These are phyloP conservation scores for Claviceps paspali DNA, from an alignment of 2,329 filamentous ascomycete genomes.

Conservation along the genomic window DNA sequence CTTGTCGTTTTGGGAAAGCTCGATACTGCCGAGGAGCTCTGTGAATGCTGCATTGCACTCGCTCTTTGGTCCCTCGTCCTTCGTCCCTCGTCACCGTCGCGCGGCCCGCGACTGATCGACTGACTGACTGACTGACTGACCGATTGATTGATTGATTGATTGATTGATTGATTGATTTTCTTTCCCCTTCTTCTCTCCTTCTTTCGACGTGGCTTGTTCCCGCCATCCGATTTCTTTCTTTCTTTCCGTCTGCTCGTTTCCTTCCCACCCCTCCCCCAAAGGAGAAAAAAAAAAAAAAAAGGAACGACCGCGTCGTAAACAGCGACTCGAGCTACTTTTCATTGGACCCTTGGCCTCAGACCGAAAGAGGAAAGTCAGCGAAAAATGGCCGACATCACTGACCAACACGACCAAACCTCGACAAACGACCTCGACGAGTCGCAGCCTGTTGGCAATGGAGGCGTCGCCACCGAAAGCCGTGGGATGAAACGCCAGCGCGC, in stretches of 20 bases:
- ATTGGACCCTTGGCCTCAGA: neutral
- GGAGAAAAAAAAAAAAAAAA: no score
- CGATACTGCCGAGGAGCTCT: constrained; percentile 1
- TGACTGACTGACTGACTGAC: no score
- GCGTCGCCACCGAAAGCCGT: constrained; percentile 51
- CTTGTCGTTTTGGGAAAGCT: constrained; percentile 14
- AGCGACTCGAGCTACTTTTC: constrained; percentile 2
- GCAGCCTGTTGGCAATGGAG: constrained; percentile 61
- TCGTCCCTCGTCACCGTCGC: neutral
- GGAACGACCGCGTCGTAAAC: constrained; percentile 3
- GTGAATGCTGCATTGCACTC: neutral
- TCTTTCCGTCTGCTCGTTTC: neutral
- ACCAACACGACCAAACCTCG: constrained; percentile 62
- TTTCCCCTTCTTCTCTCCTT: no score
- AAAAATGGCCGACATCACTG: constrained; percentile 63
- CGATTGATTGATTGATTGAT: no score
- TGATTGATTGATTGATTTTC: no score
- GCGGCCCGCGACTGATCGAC: constrained; percentile 2
- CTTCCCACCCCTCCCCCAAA: neutral
- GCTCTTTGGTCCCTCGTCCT: neutral
- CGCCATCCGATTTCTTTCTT: constrained; percentile 1
- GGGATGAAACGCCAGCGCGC: constrained; percentile 82
- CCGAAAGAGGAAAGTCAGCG: constrained; percentile 1
- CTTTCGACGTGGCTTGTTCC: constrained; percentile 2
- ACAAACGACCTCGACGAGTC: constrained; percentile 59